phyloP scores from a whole-genome alignment of 345 rosid genomes.

The Raphanus raphanistrum region DNA sequence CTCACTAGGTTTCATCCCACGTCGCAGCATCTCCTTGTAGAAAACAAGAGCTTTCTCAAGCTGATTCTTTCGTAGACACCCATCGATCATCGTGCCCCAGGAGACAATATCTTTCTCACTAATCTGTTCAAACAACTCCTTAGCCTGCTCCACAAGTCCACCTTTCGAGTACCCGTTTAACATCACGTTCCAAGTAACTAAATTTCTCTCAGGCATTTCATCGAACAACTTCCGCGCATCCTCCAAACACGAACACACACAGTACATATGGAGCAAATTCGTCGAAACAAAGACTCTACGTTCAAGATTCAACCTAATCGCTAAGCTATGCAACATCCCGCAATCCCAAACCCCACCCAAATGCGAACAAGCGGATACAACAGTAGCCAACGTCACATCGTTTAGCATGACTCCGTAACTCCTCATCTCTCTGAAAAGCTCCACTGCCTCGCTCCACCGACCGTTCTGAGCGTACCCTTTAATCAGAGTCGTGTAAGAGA shows the following conservation, averaged over 20 bases:
- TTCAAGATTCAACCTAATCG: constrained; percentile 48
- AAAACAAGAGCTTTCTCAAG: constrained; percentile 57
- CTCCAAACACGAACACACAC: constrained; percentile 50
- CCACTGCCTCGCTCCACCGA: constrained; percentile 51
- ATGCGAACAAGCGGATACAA: constrained; percentile 57
- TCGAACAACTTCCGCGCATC: constrained; percentile 63
- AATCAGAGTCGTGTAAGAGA: constrained; percentile 66
- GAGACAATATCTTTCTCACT: constrained; percentile 71
- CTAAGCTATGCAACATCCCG: constrained; percentile 63
- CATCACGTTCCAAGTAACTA: constrained; percentile 87
- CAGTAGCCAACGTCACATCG: constrained; percentile 59
- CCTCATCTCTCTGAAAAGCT: constrained; percentile 63
- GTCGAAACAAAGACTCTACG: constrained; percentile 59
- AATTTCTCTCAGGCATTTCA: constrained; percentile 62
- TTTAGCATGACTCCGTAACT: constrained; percentile 47
- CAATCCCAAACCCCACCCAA: constrained; percentile 57
- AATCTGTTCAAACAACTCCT: constrained; percentile 58
- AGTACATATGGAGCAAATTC: constrained; percentile 70
- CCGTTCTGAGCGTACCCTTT: constrained; percentile 60
- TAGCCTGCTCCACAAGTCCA: constrained; percentile 56
- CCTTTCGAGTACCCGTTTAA: constrained; percentile 80
- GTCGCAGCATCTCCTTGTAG: constrained; percentile 51
- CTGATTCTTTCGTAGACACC: constrained; percentile 52
- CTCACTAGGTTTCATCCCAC: constrained; percentile 56
- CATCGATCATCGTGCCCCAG: constrained; percentile 73